These are phyloP conservation scores for Botrytis squamosa DNA, from an alignment of 2,329 filamentous ascomycete species.

Conservation along the genomic window DNA sequence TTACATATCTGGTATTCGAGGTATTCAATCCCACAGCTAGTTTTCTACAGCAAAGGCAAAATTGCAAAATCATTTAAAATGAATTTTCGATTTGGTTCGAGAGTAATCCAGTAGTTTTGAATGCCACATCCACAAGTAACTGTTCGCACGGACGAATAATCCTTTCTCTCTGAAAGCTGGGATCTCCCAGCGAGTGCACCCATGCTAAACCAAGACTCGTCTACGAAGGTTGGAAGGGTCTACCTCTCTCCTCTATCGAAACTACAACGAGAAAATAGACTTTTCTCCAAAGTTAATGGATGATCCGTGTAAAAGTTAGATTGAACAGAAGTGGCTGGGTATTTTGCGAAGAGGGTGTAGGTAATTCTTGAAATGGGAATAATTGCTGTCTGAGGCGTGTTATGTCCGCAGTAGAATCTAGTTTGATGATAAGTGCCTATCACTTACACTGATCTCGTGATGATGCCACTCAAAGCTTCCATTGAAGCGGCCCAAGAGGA, in stretches of 20 bases:
- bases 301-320: neutral
- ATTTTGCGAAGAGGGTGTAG: neutral
- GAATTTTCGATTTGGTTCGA: too few relatives aligned
- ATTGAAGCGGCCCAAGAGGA: neutral
- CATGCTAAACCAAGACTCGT: neutral
- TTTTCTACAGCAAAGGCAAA: neutral
- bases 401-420: neutral
- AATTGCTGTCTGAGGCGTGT: too few relatives aligned
- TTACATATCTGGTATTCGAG: neutral
- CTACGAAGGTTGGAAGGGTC: neutral
- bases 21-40: neutral
- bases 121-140: neutral
- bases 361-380: neutral
- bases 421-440: neutral
- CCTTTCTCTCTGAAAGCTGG: neutral
- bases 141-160: conserved; percentile 2
- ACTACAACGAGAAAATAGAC: neutral
- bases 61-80: neutral
- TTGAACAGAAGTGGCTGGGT: neutral
- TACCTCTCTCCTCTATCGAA: too few relatives aligned
- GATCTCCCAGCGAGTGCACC: neutral
- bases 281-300: neutral
- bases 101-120: neutral
- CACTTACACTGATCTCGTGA: neutral
- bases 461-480: neutral